Conservation (phyloP, 2,329 filamentous ascomycete species). For the Colletotrichum sp. region DNA sequence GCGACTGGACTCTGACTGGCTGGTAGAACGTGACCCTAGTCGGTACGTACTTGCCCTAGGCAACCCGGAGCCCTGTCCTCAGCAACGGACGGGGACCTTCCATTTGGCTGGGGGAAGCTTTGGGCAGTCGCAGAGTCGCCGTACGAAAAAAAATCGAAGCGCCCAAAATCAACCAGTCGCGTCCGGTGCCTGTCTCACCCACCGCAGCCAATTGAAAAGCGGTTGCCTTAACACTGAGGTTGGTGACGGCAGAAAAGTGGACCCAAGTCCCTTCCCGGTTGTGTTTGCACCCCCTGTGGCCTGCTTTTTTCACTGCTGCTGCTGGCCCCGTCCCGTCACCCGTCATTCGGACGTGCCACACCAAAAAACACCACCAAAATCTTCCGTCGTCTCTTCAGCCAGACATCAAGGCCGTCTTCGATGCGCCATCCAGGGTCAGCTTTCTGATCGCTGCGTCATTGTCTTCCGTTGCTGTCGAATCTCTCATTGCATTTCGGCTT, state of each 20-base stretch:
- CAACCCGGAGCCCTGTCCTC: not conserved
- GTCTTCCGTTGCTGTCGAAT: not conserved
- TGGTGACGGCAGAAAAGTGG: constrained; percentile 3
- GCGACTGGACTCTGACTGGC: not conserved
- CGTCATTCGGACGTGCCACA: constrained; percentile 17
- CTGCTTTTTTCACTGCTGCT: constrained; percentile 3
- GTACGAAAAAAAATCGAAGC: not conserved
- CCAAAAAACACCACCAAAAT: constrained; percentile 21
- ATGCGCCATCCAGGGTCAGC: constrained; percentile 20
- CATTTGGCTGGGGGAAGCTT: not conserved
- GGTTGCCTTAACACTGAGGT: constrained; percentile 8
- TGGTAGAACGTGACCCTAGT: not conserved
- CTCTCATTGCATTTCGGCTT: not conserved
- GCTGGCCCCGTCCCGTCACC: not conserved
- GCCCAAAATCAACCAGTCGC: not conserved
- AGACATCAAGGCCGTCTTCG: constrained; percentile 10
- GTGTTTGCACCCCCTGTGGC: constrained; percentile 8
- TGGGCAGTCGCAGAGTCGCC: not conserved
- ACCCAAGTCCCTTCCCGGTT: not conserved
- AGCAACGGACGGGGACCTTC: not conserved
- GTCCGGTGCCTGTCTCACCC: not conserved
- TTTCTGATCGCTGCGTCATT: constrained; percentile 17
- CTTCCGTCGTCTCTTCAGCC: constrained; percentile 5
- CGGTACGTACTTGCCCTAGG: not conserved
- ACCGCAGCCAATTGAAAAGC: not conserved